Base-by-base conservation (phyloP, 2,329 filamentous ascomycete species). In the Rhynchosporium graminicola region DNA sequence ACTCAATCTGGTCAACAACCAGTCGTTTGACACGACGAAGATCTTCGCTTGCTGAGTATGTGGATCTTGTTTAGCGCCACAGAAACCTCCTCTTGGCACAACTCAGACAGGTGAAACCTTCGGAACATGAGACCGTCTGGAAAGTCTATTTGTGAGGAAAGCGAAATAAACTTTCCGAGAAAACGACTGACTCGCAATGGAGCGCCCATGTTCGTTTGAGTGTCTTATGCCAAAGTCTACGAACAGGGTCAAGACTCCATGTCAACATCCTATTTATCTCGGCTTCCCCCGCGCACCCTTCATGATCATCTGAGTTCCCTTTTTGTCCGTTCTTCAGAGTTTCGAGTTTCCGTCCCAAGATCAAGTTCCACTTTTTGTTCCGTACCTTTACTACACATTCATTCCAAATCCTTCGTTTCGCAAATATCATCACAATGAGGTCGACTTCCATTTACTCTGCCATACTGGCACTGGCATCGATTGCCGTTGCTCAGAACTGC, bases 401-500 rank as follows among this genome's bases (percentile, higher is more conserved):
- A 42, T 54, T 54, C 51, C 26, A 15, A 40, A 46, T 20, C 47
- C 6, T 50, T 28, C 29, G n/a, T 48, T 36, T 36, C 47, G 29
- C 31, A 33, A 51, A 29, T 8, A n/a, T 33, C 47, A 40, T 54
- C 54, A 58, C 36, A 38, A 59, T 65, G 60, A 45, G 57, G 63
- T 63, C 56, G 61, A 63, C 2, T 59, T 62, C 42, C 59, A 28
- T 56, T 46, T 65, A 57, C 26, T 46, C 56, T 58, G 62, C 64
- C 12, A 50, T 67, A 31, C 38, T 69, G 48, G 60, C 58, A 6
- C 36, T 71, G 46, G 62, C 63, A 9, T 62, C 65, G 31, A 58
- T 59, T 42, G 64, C 61, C 28, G 46, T 56, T 20, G 72, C 74
- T 1, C 74, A 77, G 65, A 69, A 73, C 36, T 78, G 76, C 66